phyloP scores from a whole-genome alignment of 2,329 filamentous ascomycete species.

The Microdochium nivale region DNA sequence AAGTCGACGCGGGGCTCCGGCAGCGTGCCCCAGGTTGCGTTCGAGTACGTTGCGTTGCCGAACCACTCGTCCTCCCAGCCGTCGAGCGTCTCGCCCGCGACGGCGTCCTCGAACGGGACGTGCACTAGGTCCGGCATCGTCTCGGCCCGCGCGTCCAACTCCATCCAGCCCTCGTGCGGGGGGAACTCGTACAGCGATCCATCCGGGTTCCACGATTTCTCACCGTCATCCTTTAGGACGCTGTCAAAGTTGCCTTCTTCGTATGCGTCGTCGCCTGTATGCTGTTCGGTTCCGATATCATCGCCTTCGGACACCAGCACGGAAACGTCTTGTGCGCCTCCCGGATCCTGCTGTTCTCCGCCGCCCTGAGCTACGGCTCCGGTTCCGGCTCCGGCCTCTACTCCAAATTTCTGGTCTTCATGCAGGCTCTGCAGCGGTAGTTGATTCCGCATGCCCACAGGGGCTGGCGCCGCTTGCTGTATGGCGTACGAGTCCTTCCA shows the following conservation, averaged over 20 bases:
- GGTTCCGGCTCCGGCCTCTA: too few relatives aligned
- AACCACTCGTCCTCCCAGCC: slow-evolving; percentile 1
- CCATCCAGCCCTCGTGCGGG: not conserved
- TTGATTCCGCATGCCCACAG: not conserved
- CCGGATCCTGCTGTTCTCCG: too few relatives aligned
- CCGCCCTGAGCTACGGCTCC: too few relatives aligned
- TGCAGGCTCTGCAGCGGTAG: not conserved
- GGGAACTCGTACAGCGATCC: not conserved
- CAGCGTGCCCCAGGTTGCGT: not conserved
- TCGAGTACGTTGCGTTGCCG: not conserved
- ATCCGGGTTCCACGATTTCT: not conserved
- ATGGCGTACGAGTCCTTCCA: not conserved
- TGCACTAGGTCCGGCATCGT: not conserved
- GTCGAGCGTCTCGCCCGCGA: not conserved
- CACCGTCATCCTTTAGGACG: not conserved
- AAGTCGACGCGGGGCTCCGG: not conserved
- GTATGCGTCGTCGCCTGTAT: not conserved
- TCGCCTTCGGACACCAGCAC: too few relatives aligned
- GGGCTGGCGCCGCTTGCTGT: not conserved
- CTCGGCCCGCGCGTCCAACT: not conserved
- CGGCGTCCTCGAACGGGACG: not conserved
- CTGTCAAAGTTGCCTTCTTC: not conserved
- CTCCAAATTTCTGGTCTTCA: too few relatives aligned
- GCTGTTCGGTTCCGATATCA: not conserved
- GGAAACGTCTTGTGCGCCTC: too few relatives aligned